Evolutionary conservation across 2,329 filamentous ascomycete species (phyloP).

Genomic region (Beauveria sp.): DNA sequence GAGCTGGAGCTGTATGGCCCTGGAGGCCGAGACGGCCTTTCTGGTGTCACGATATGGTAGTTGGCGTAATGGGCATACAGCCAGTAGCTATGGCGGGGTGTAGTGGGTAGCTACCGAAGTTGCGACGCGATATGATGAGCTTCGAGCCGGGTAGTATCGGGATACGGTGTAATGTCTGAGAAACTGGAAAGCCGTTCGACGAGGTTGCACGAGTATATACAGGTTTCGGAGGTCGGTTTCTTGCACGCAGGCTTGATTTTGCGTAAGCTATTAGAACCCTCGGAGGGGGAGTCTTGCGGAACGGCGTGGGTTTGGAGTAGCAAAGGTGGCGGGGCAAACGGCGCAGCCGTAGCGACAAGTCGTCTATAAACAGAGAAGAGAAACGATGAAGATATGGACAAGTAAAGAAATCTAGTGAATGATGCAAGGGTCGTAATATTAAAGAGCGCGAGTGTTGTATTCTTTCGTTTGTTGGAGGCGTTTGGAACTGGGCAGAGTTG

Average conservation of each 20-base stretch:
- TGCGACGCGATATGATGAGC: neutral
- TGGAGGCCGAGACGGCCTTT: neutral
- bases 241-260: neutral
- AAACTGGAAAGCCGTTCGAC: neutral
- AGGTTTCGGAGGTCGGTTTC: neutral
- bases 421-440: neutral
- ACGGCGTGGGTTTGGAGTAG: neutral
- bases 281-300: neutral
- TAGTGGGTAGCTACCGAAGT: neutral
- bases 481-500: neutral
- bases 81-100: slow-evolving; percentile 15
- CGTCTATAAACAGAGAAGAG: neutral
- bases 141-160: neutral
- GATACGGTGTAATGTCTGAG: neutral
- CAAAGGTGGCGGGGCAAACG: slow-evolving; percentile 1
- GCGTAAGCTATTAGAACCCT: neutral
- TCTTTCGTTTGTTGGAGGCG: neutral
- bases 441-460: neutral
- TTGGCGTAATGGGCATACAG: slow-evolving; percentile 30
- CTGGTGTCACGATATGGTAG: slow-evolving; percentile 3
- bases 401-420: slow-evolving; percentile 6
- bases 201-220: neutral
- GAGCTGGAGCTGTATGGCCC: slow-evolving; percentile 12
- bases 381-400: neutral
- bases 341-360: slow-evolving; percentile 1